Evolutionary conservation across 176 grass and related monocot genomes (phyloP), one percentile per base, ranked within the genome.

Genomic region (Aegilops bicornis): DNA sequence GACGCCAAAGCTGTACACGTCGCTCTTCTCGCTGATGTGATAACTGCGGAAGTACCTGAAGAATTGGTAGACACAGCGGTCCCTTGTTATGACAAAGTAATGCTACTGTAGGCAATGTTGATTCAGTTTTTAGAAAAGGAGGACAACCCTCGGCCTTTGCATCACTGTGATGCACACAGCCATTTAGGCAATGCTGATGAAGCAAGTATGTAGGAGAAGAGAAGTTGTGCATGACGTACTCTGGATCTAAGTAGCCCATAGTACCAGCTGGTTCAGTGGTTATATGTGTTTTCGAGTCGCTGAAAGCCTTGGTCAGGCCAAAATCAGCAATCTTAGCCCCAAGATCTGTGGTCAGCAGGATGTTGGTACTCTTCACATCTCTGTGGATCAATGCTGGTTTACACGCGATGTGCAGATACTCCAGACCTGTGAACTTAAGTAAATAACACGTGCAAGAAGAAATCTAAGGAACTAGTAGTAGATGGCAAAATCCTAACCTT

Each of bases 301-400:
- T 48, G 81, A 90, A 90, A 82, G 43, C 82, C 85, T 85, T 92
- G 30, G 77, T 87, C 71, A 92, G 23, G 14, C 91, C 88, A 73
- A 92, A 87, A 85, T 90, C 88, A 48, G 85, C 29, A 43, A 92
- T 77, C 77, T 92, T 90, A 68, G 87, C 81, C 10, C 85, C 77
- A 36, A 87, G 65, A 17, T 52, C 80, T 24, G 66, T 37, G 25
- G 59, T 78, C 81, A 90, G 74, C 63, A 89, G 91, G 42, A 92
- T 85, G 82, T 87, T 92, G 78, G 17, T 40, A 27, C 63, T 90
- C 77, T 92, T 92, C 40, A 90, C 91, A 79, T 92, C 91, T 87
- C 85, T 85, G 58, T 89, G 87, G 58, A 92, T 85, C 52, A 92
- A 61, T 67, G 85, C 77, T 23, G 69, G 84, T 2, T 77, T 87